Evolutionary conservation across 495 filamentous ascomycete species (phyloP), one percentile per base, ranked within the genome.

Genomic region (Penicillium bialowiezense): DNA sequence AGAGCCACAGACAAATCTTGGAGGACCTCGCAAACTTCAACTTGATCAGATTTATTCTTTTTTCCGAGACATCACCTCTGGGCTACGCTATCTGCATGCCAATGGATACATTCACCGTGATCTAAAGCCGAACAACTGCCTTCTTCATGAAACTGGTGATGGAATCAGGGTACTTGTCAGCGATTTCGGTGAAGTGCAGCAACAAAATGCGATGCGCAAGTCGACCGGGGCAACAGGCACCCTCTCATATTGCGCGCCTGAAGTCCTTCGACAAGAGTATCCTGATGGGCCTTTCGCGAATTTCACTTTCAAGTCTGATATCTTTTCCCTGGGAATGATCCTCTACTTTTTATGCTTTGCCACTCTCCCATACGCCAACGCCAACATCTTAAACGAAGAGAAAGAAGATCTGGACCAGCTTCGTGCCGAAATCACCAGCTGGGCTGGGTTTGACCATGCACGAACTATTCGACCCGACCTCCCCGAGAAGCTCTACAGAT

Each of bases 301-400:
- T 58, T 98, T 98, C 58, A 95, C 89, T 0, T 87, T 87, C 42
- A 98, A 97, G 59, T 96, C 91, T 0, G 93, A 98, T 63, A 87
- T 98, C 9, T 98, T 98, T 69, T 96, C 91, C 3, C 67, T 98
- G 1, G 93, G 93, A 28, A 96, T 98, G 93, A 97, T 97, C 36
- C 79, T 98, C 3, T 95, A 97, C 66, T 97, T 97, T 55, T 83
- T 97, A 70, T 97, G 95, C 63, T 98, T 97, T 63, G 89, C 88
- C 0, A 78, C 88, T 7, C 79, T 97, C 2, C 93, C 93, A 2
- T 98, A 97, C 60, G 71, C 58, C 19, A 86, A 84, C 59, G 92
- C 91, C 26, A 90, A 97, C 56, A 70, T 83, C 17, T 75, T 95
- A 31, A 79, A 95, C 50, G 93, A 98, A 66, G 95, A 97, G 56